Evolutionary conservation across 805 yeast genomes (phyloP).

Genomic region (Metschnikowia matae): DNA sequence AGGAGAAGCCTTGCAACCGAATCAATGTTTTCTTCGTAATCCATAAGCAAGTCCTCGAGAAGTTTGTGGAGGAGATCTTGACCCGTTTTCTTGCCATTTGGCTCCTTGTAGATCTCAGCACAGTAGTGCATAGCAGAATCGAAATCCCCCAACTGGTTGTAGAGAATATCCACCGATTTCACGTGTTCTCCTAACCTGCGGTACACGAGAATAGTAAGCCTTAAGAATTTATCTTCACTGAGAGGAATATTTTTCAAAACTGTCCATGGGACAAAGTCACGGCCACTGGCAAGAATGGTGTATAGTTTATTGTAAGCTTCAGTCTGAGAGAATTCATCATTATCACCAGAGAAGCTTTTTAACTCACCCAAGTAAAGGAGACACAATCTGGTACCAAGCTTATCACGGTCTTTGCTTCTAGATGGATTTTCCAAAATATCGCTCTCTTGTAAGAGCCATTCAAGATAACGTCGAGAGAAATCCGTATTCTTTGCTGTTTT

Average conservation of each 20-base stretch:
- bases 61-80: constrained; percentile 44
- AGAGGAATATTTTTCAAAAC: constrained; percentile 31
- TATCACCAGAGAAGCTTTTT: constrained; percentile 9
- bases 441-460: constrained; percentile 39
- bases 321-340: constrained; percentile 13
- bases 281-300: constrained; percentile 28
- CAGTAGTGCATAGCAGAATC: constrained; percentile 61
- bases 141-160: constrained; percentile 53
- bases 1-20: constrained; percentile 39
- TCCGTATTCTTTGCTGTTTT: constrained; percentile 19
- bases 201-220: constrained; percentile 55
- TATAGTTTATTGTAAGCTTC: constrained; percentile 29
- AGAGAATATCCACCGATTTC: constrained; percentile 58
- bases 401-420: constrained; percentile 17
- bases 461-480: constrained; percentile 40
- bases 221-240: constrained; percentile 29
- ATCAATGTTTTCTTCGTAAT: constrained; percentile 31
- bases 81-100: constrained; percentile 37
- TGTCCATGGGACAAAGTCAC: constrained; percentile 36
- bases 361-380: constrained; percentile 29
- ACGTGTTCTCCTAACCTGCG: constrained; percentile 57
- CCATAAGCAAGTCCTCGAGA: constrained; percentile 44
- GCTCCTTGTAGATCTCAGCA: constrained; percentile 37
- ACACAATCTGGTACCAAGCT: constrained; percentile 34
- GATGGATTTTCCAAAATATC: constrained; percentile 23